Conservation (phyloP, 495 filamentous ascomycete genomes). For the Astrocystis sublimbata region DNA sequence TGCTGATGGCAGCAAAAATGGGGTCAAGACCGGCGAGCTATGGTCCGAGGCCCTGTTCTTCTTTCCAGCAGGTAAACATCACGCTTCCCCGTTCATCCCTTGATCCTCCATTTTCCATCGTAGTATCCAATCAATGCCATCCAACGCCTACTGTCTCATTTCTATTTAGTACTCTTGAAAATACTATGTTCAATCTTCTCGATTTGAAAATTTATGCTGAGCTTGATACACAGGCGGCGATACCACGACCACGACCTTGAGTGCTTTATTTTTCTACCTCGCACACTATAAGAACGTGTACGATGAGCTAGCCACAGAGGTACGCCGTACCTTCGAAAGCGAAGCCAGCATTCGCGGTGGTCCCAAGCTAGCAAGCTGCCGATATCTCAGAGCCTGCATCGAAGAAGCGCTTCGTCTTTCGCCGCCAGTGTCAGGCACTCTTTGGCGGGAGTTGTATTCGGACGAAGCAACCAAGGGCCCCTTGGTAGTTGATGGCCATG, state of each 20-base stretch:
- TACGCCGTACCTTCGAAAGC: constrained; percentile 38
- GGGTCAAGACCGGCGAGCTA: constrained; percentile 8
- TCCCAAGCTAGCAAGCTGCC: constrained; percentile 47
- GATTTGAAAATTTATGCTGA: background rate
- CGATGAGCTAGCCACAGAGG: constrained; percentile 39
- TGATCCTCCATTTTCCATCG: no score
- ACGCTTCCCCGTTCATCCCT: no score
- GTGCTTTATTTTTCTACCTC: constrained; percentile 17
- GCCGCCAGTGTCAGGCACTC: constrained; percentile 47
- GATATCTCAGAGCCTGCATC: constrained; percentile 50
- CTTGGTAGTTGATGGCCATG: constrained; percentile 25
- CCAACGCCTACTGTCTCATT: no score
- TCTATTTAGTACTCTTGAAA: no score
- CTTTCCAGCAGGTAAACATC: constrained; percentile 23
- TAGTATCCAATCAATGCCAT: background rate
- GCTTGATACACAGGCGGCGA: background rate
- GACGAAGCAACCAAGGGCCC: constrained; percentile 41
- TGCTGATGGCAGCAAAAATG: constrained; percentile 25
- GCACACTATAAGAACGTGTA: constrained; percentile 38
- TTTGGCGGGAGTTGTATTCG: constrained; percentile 42
- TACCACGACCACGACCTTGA: background rate
- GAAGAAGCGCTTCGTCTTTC: constrained; percentile 61
- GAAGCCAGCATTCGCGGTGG: constrained; percentile 36
- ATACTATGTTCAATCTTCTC: no score
- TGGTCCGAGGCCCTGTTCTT: constrained; percentile 22